Conservation (phyloP, 192 early-diverging fungal species). For the Coemansia sp. region DNA sequence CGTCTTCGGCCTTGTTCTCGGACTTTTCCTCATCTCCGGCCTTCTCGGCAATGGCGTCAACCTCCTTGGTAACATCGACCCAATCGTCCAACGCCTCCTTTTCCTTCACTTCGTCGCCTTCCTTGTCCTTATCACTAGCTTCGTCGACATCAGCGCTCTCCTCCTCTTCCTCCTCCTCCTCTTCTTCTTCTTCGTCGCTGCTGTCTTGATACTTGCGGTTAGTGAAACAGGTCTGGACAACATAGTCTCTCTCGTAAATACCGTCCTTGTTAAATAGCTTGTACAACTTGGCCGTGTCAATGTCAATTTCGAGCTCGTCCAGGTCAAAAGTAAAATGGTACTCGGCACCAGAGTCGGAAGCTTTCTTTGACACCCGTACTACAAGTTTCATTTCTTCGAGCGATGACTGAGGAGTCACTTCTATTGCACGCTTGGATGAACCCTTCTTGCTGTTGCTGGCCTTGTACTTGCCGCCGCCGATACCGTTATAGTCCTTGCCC, state of each 20-base stretch:
- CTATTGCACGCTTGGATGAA: background rate
- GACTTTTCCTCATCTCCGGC: background rate
- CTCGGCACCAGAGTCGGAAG: background rate
- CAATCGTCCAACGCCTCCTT: constrained; percentile 2
- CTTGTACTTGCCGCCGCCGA: constrained; percentile 2
- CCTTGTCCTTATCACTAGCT: background rate
- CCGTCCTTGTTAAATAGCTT: background rate
- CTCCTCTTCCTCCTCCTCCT: background rate
- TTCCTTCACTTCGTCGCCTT: background rate
- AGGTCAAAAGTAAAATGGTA: background rate
- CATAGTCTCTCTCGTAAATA: background rate
- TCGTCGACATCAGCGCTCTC: background rate
- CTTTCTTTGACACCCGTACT: background rate
- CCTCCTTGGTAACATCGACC: constrained; percentile 2
- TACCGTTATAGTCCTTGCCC: background rate
- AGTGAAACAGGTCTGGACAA: constrained; percentile 4
- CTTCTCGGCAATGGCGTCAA: background rate
- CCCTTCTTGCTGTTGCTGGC: background rate
- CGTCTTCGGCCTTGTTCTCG: background rate
- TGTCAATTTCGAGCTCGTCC: background rate
- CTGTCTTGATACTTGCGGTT: background rate
- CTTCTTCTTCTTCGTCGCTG: background rate
- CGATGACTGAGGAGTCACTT: background rate
- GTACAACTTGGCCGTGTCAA: background rate
- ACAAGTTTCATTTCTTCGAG: background rate